Evolutionary conservation across 2,329 filamentous ascomycete genomes (phyloP), one percentile per base, ranked within the genome.

Genomic region (Capronia americana): DNA sequence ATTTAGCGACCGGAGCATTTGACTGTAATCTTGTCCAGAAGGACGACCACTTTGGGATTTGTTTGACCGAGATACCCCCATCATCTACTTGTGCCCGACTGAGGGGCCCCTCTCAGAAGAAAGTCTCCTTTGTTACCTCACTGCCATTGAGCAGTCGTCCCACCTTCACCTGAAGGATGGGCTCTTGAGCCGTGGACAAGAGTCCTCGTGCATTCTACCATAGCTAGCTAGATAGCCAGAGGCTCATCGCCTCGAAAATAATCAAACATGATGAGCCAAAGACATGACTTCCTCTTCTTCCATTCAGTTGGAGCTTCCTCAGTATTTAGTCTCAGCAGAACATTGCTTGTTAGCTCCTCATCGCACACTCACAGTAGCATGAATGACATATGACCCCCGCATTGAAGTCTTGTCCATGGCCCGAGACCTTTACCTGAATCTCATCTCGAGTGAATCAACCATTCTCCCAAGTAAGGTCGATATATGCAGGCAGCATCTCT

Each of bases 111-210:
- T 26, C 48, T 51, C 1, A 26, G 20, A 23, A 30, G 28, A 48
- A 50, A 51, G 32, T 51, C 46, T 61, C 48, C 32, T 50, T 53
- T 61, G 41, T 46, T 24, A 32, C 28, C 58, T 62, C 59, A 46
- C 59, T 62, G 59, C 51, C 50, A 32, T 48, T 20, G 51, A 56
- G 59, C 51, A 62, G 59, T 62, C 28, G 59, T 55, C 50, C 59
- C 59, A 62, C 59, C 51, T 62, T 34, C 59, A 11, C 14, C 14
- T 24, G 34, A 48, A 56, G 51, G 50, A 32, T 62, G 59, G 59
- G 51, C 59, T 62, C 59, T 62, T 62, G 59, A 62, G 59, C 59
- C 59, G 50, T 62, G 59, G 59, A 62, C 59, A 62, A 62, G 59
- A 62, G 59, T 62, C 59, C 59, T 62, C 51, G 59, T 62, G 59